Conservation (phyloP, 2,329 filamentous ascomycete species). For the Eurotiales sp. region DNA sequence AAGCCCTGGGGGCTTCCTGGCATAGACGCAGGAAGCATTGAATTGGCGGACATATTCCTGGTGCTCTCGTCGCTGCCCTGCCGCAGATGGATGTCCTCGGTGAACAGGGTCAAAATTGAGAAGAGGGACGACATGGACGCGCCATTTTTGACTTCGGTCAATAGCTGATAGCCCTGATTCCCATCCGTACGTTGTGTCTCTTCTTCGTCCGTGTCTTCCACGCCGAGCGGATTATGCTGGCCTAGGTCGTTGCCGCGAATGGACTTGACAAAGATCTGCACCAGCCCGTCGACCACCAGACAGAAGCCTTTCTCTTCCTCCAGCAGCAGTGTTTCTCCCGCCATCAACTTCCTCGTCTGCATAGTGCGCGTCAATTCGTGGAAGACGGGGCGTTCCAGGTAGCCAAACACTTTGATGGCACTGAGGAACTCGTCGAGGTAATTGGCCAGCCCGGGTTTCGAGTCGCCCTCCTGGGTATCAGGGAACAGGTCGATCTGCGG, state of each 20-base stretch:
- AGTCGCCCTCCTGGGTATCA: conserved; percentile 82
- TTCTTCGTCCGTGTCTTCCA: conserved; percentile 61
- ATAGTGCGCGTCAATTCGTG: conserved; percentile 96
- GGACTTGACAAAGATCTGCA: conserved; percentile 98
- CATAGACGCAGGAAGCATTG: conserved; percentile 35
- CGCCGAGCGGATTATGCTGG: conserved; percentile 37
- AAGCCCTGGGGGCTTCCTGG: conserved; percentile 35
- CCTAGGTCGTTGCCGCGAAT: conserved; percentile 47
- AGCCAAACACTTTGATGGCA: conserved; percentile 98
- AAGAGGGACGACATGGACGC: conserved; percentile 98
- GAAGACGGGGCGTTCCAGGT: conserved; percentile 92
- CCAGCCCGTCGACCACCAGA: conserved; percentile 89
- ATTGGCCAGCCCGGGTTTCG: conserved; percentile 87
- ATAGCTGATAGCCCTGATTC: conserved; percentile 84
- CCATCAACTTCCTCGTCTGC: conserved; percentile 95
- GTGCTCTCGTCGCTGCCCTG: conserved; percentile 56
- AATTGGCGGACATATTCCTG: conserved; percentile 18
- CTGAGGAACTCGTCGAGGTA: conserved; percentile 97
- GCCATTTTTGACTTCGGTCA: conserved; percentile 96
- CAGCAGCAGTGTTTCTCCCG: conserved; percentile 88
- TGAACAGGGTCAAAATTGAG: conserved; percentile 94
- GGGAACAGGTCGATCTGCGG: conserved; percentile 93
- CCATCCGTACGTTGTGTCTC: conserved; percentile 53
- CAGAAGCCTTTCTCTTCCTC: conserved; percentile 99
- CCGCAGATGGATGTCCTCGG: conserved; percentile 82